Evolutionary conservation across 164 flowering plant genomes (phyloP).

Genomic region (Stephania yunnanensis): DNA sequence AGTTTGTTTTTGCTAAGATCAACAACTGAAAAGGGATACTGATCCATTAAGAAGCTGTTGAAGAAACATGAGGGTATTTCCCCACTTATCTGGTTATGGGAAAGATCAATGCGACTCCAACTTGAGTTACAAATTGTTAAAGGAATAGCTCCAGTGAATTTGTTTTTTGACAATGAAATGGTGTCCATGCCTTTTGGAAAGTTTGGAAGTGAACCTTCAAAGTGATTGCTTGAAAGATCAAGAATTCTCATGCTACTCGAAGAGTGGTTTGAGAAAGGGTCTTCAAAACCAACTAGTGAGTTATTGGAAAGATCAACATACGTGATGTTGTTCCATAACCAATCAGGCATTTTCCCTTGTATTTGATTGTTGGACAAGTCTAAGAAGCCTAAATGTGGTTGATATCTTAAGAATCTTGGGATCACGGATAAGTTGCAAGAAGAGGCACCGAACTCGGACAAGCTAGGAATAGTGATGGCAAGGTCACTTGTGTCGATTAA

Average conservation of each 20-base stretch:
- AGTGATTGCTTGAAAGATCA: background rate
- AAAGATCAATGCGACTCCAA: slow-evolving; percentile 41
- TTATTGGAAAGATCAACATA: no score
- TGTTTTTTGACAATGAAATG: slow-evolving; percentile 32
- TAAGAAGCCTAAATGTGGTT: background rate
- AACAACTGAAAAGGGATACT: no score
- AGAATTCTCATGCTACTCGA: background rate
- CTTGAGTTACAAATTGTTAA: slow-evolving; percentile 37
- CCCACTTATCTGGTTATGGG: slow-evolving; percentile 41
- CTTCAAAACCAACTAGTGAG: background rate
- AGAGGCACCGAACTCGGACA: background rate
- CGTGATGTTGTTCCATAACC: background rate
- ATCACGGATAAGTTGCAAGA: background rate
- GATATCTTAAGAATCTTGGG: background rate
- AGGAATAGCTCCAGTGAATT: slow-evolving; percentile 21
- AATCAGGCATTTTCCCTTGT: background rate
- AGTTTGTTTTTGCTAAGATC: slow-evolving; percentile 41
- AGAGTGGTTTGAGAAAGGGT: background rate
- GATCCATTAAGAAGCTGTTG: background rate
- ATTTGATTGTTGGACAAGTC: background rate
- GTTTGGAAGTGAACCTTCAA: slow-evolving; percentile 12
- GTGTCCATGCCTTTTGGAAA: slow-evolving; percentile 17
- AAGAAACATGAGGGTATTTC: slow-evolving; percentile 38
- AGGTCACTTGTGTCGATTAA: background rate
- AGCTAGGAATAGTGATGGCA: background rate